Base-by-base conservation (phyloP, 768 basidiomycete genomes). In the Agaricus blazei region DNA sequence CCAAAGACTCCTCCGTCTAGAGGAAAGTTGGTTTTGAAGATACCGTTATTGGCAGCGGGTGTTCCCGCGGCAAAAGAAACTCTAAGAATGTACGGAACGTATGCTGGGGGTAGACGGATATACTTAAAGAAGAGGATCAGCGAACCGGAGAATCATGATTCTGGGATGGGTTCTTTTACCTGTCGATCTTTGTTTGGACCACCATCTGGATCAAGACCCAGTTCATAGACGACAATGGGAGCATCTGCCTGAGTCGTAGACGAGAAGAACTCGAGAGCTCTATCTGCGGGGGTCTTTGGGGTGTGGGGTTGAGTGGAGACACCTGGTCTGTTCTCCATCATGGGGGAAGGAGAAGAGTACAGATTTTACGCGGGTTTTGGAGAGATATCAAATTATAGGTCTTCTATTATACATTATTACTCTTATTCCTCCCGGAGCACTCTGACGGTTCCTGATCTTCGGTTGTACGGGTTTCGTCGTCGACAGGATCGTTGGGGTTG, bases 21-120 rank as follows among this genome's bases (percentile, higher is more conserved):
- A 1, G 97, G 97, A 64, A 98, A 98, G 68, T 98, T 98, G 56
- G 94, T 96, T 74, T 88, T 93, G 70, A 99, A 90, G 1, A 93
- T 80, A 50, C 94, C 97, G 63, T 95, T 91, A 64, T 84, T 86
- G 7, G 91, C 83, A 9, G 93, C 92, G 2, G 92, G 87, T 2
- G 94, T 94, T 6, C 97, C 97, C 0, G 96, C 90, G 46, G 95
- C 89, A 48, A 98, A 78, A 19, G 89, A 87, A 36, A 99, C 88
- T 51, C 97, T 86, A 27, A 99, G 74, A 48, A 98, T 81, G 67
- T 98, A 99, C 1, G 95, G 95, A 15, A 74, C 74, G 65, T 85
- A 80, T 24, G 95, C 92, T 9, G 97, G 93, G 8, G 97, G 97
- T 15, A 99, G 84, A 40, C 97, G 93, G 62, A 96, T 88, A 69